phyloP scores from a whole-genome alignment of 495 filamentous ascomycete genomes.

The Barbatosphaeria neglecta region DNA sequence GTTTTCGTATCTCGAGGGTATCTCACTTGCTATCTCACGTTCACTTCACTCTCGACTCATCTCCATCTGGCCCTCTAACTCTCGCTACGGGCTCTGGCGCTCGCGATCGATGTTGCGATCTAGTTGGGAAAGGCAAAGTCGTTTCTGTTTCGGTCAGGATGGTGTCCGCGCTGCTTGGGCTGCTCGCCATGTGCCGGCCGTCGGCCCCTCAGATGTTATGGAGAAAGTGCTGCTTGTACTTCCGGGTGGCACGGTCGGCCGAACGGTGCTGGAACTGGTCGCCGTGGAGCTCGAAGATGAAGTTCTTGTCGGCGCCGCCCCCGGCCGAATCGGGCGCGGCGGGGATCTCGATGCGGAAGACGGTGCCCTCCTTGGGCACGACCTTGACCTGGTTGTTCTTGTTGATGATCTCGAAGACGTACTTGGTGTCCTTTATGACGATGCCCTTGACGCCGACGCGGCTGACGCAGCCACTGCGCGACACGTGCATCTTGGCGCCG shows the following conservation, averaged over 20 bases:
- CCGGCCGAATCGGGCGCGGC: constrained; percentile 33
- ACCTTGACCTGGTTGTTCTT: constrained; percentile 53
- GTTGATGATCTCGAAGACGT: constrained; percentile 74
- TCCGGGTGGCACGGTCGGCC: constrained; percentile 76
- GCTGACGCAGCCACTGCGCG: constrained; percentile 65
- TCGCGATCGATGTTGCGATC: no score
- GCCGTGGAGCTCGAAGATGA: constrained; percentile 82
- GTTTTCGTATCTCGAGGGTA: no score
- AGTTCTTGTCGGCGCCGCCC: constrained; percentile 9
- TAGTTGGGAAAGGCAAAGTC: no score
- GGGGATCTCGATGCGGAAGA: constrained; percentile 70
- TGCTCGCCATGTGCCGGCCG: background rate
- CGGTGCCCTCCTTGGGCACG: constrained; percentile 78
- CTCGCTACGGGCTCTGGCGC: no score
- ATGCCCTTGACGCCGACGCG: constrained; percentile 78
- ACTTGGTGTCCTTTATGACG: constrained; percentile 78
- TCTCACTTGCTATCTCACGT: no score
- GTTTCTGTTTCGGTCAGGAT: no score
- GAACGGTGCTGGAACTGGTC: constrained; percentile 75
- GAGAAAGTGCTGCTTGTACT: constrained; percentile 70
- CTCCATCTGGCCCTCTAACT: no score
- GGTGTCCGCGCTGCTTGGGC: no score
- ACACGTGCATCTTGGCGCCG: constrained; percentile 74
- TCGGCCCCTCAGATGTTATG: constrained; percentile 47
- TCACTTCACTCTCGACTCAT: no score